Percentiles rank a stretch among this genome's conserved stretches.
Evolutionary conservation across 1,139 yeast genomes (phyloP).

Genomic region (Sugiyamaella paludigena): DNA sequence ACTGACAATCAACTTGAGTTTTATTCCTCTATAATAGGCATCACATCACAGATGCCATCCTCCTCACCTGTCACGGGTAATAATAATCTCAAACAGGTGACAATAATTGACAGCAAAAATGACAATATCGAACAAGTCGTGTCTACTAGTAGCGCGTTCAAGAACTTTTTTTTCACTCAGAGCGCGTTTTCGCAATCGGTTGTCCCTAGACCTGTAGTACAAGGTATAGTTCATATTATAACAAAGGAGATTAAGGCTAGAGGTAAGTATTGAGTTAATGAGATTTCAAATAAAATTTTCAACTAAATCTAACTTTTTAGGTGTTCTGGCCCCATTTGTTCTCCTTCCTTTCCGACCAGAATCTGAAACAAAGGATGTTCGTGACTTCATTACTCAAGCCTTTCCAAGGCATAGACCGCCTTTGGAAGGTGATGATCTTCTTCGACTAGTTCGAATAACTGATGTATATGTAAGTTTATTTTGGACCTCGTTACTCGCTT

Average conservation of each 20-base stretch:
- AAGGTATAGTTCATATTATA: conserved; percentile 32
- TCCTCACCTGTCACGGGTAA: not conserved
- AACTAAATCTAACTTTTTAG: conserved; percentile 13
- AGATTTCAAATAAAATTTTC: not conserved
- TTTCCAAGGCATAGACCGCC: conserved; percentile 29
- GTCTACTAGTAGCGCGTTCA: conserved; percentile 10
- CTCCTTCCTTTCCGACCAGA: conserved; percentile 35
- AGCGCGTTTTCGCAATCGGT: conserved; percentile 27
- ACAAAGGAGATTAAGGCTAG: conserved; percentile 35
- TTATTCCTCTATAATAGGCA: not conserved
- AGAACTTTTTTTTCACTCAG: conserved; percentile 31
- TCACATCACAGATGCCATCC: not conserved
- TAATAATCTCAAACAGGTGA: not conserved
- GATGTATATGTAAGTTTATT: conserved; percentile 29
- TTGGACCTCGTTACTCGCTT: not conserved
- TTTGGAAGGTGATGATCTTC: conserved; percentile 32
- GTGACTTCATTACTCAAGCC: conserved; percentile 27
- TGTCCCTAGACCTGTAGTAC: conserved; percentile 32
- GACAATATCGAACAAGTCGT: too few species aligned
- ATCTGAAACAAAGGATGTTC: conserved; percentile 27
- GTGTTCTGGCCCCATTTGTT: conserved; percentile 35
- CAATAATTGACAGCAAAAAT: not conserved
- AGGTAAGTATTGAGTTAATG: too few species aligned
- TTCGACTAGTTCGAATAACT: conserved; percentile 30
- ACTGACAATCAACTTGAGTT: too few species aligned